Base-by-base conservation (phyloP, 352 stramenopile genomes). In the Thraustochytrium striatum region DNA sequence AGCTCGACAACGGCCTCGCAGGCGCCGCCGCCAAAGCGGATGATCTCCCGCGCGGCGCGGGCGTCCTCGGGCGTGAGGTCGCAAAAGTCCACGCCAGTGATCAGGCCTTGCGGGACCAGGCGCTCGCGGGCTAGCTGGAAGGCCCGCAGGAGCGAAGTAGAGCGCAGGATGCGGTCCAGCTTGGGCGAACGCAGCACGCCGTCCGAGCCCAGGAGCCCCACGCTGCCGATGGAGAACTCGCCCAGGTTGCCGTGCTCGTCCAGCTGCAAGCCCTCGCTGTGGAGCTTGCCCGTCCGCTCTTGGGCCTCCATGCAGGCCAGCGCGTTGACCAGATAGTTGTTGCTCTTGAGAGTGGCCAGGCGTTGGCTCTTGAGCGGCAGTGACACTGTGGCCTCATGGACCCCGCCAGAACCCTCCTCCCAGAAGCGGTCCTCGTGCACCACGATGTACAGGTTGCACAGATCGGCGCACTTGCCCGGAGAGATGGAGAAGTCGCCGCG, bases 251-350 rank as follows among this genome's bases (percentile, higher is more conserved):
- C 47, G 47, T 55, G 16, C 25, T 55, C 47, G 25, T 55, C 47
- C 16, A 25, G 16, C 47, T 55, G 47, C 16, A 55, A 25, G 25
- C 47, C 47, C 16, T 21, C 16, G 47, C 47, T 55, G 47, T 55
- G 16, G 16, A 21, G 16, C 47, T 55, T 55, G 16, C 47, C 47
- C 16, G 47, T 55, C 25, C 25, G 16, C 16, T 55, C 69, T 55
- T 78, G 11, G 9, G 69, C 69, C 13, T 72, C 47, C 35, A 78
- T 13, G 13, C 53, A 11, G 11, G 30, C 50, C 33, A 86, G 72
- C 36, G 83, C 83, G 36, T 86, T 86, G 21, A 85, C 47, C n/a
- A 86, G 68, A 61, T 86, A 86, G 53, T 86, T 86, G 35, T 81
- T 86, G 16, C 68, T 84, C 62, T 86, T 86, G 43, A 86, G 80